Evolutionary conservation across 148 eudicot genomes (phyloP).

Genomic region (Limonium bicolor): DNA sequence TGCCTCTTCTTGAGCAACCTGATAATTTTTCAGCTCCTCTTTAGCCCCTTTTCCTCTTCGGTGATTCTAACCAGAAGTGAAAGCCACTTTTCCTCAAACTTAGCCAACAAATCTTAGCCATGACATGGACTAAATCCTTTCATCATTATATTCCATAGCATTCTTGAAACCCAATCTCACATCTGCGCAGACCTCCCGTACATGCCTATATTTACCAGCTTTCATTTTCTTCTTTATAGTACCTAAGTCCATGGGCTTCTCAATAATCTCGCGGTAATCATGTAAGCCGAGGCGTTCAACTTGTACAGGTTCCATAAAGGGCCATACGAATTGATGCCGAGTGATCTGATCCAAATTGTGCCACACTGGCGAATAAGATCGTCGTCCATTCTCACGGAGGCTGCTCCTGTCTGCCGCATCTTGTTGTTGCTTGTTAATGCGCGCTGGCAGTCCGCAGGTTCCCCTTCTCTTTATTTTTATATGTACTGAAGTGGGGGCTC

Average conservation of each 20-base stretch:
- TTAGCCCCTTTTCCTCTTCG: constrained; percentile 78
- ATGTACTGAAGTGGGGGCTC: constrained; percentile 17
- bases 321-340: constrained; percentile 82
- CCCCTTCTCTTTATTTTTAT: constrained; percentile 63
- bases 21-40: constrained; percentile 34
- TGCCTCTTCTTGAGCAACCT: constrained; percentile 63
- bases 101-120: constrained; percentile 62
- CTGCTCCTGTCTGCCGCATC: constrained; percentile 37
- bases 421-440: constrained; percentile 44
- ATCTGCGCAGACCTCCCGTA: constrained; percentile 69
- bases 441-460: constrained; percentile 21
- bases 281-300: constrained; percentile 65
- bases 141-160: constrained; percentile 85
- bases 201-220: constrained; percentile 69
- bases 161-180: constrained; percentile 59
- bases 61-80: constrained; percentile 62
- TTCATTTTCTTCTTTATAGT: constrained; percentile 85
- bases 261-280: constrained; percentile 78
- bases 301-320: constrained; percentile 88
- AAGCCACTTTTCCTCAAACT: constrained; percentile 81
- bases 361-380: constrained; percentile 86
- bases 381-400: constrained; percentile 75
- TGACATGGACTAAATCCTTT: constrained; percentile 51
- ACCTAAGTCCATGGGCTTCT: constrained; percentile 88
- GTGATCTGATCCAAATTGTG: constrained; percentile 54